Percentiles rank a stretch among this genome's conserved stretches.
Evolutionary conservation across 139 green algal genomes (phyloP).

Genomic region (Raphidocelis subcapitata): DNA sequence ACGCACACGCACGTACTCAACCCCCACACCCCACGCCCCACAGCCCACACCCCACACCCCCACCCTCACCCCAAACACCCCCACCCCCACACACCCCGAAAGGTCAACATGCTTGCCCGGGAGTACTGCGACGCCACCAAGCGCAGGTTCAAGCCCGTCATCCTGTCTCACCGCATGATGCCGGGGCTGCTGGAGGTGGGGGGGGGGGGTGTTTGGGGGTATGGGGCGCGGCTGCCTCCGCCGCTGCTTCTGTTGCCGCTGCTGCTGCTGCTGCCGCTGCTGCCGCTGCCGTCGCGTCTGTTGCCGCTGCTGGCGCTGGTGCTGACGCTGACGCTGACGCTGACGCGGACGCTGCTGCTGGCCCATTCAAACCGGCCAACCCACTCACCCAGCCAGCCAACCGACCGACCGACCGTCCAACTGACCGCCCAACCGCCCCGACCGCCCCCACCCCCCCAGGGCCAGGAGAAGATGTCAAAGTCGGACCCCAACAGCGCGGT

Average conservation of each 20-base stretch:
- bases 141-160: slow-evolving; percentile 95
- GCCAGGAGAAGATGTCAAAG: slow-evolving; percentile 99
- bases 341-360: no score
- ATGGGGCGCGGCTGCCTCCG: slow-evolving; percentile 64
- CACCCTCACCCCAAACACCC: no score
- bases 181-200: slow-evolving; percentile 81
- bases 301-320: no score
- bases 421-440: background rate
- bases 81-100: no score
- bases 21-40: no score
- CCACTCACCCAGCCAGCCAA: background rate
- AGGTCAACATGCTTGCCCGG: slow-evolving; percentile 53
- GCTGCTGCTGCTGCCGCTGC: slow-evolving; percentile 4
- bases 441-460: slow-evolving; percentile 43
- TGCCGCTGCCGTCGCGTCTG: no score
- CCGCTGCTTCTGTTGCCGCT: background rate
- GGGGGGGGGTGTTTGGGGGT: background rate
- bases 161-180: slow-evolving; percentile 97
- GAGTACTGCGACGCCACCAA: slow-evolving; percentile 98
- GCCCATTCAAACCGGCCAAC: no score
- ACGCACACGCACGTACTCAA: no score
- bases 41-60: no score
- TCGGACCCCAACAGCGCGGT: slow-evolving; percentile 95
- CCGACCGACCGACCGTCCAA: background rate
- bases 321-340: background rate